Percentiles rank a stretch among this genome's conserved stretches.
Evolutionary conservation across 257 asterid genomes (phyloP).

Genomic region (Solanum gandarillasii): DNA sequence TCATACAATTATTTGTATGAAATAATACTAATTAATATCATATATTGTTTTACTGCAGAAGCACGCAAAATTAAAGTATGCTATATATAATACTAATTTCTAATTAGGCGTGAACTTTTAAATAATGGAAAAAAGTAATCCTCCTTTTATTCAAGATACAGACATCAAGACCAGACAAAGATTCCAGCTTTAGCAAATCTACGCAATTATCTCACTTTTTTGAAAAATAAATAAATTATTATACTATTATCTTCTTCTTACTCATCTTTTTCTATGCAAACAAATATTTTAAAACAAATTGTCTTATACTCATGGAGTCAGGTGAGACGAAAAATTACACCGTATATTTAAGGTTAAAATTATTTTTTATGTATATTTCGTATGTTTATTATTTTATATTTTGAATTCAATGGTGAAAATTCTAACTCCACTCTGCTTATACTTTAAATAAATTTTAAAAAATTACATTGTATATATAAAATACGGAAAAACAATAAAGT

Average conservation of each 20-base stretch:
- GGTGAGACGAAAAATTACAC: no score
- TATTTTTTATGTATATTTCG: no score
- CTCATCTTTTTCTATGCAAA: neutral
- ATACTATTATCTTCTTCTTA: neutral
- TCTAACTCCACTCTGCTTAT: neutral
- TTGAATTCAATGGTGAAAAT: neutral
- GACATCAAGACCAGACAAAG: slow-evolving; percentile 12
- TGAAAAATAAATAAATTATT: neutral
- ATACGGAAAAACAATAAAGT: neutral
- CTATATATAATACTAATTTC: neutral
- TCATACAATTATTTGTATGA: neutral
- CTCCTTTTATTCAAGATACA: slow-evolving; percentile 5
- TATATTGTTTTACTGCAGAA: neutral
- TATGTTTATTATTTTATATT: neutral
- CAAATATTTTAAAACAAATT: neutral
- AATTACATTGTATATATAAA: neutral
- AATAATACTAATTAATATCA: neutral
- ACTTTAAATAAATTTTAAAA: neutral
- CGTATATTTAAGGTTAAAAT: no score
- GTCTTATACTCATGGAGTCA: neutral
- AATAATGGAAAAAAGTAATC: neutral
- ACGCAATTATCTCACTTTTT: neutral
- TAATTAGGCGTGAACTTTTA: neutral
- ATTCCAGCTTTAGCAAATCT: slow-evolving; percentile 11
- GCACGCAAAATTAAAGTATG: neutral